These are phyloP conservation scores for Yarrowia alimentaria DNA, from an alignment of 805 yeast species.

Conservation along the genomic window DNA sequence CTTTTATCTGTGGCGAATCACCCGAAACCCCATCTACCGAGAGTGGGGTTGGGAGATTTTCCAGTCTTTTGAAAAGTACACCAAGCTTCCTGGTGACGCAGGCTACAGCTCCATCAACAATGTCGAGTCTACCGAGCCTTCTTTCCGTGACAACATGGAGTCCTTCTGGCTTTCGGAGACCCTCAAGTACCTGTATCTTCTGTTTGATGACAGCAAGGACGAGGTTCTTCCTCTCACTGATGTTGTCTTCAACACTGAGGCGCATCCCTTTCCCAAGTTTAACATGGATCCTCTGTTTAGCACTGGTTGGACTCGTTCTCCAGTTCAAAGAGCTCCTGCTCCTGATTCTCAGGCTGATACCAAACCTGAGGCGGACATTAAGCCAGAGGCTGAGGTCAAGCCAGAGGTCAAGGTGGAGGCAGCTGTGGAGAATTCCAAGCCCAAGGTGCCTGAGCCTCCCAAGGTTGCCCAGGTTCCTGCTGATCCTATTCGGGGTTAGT, in stretches of 20 bases:
- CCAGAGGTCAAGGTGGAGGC: neutral
- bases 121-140: conserved; percentile 58
- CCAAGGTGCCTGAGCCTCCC: conserved; percentile 3
- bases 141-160: conserved; percentile 70
- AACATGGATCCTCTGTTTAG: conserved; percentile 50
- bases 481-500: conserved; percentile 4
- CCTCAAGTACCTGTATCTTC: conserved; percentile 73
- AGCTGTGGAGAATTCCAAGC: neutral
- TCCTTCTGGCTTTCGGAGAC: conserved; percentile 95
- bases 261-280: conserved; percentile 85
- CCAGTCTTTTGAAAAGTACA: conserved; percentile 60
- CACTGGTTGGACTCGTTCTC: conserved; percentile 54
- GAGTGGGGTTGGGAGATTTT: conserved; percentile 89
- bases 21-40: conserved; percentile 77
- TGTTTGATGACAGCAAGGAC: conserved; percentile 52
- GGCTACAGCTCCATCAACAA: conserved; percentile 66
- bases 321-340: too few species aligned
- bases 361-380: neutral
- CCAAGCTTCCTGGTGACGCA: conserved; percentile 49
- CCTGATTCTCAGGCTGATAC: conserved; percentile 10
- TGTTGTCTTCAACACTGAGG: conserved; percentile 86
- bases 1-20: conserved; percentile 73
- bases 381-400: neutral
- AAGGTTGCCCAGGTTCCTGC: conserved; percentile 17
- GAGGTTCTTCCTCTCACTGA: conserved; percentile 62